Conservation (phyloP, 345 rosid species). For the Durio zibethinus region DNA sequence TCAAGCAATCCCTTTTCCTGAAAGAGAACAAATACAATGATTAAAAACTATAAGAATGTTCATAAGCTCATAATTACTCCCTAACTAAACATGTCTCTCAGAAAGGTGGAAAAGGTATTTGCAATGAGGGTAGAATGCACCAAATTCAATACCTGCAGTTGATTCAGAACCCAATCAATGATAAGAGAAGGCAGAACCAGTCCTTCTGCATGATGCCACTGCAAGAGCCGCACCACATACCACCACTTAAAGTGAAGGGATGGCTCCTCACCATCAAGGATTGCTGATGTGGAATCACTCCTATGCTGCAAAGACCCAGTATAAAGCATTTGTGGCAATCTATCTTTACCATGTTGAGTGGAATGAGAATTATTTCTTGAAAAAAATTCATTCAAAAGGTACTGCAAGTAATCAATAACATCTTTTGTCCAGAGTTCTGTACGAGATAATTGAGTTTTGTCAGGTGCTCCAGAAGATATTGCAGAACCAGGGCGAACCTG, state of each 20-base stretch:
- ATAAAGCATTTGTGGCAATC: conserved; percentile 64
- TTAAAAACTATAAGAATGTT: conserved; percentile 17
- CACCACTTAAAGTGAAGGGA: conserved; percentile 88
- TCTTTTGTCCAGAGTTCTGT: conserved; percentile 97
- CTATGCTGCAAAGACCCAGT: conserved; percentile 56
- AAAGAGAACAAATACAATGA: conserved; percentile 26
- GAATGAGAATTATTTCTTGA: conserved; percentile 60
- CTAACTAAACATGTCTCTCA: not conserved
- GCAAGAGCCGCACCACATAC: conserved; percentile 90
- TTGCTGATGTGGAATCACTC: conserved; percentile 49
- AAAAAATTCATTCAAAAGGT: conserved; percentile 71
- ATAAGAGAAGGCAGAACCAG: conserved; percentile 79
- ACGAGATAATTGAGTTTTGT: conserved; percentile 60
- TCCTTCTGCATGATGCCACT: conserved; percentile 93
- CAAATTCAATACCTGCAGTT: conserved; percentile 60
- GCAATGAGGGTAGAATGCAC: not conserved
- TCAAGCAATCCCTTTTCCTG: conserved; percentile 87
- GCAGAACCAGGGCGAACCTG: conserved; percentile 72
- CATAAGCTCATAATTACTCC: not conserved
- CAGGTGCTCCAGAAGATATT: conserved; percentile 63
- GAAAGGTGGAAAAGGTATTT: not conserved
- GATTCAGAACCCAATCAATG: conserved; percentile 92
- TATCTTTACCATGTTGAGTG: conserved; percentile 58
- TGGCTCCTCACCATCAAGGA: conserved; percentile 74
- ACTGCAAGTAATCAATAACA: conserved; percentile 83